Evolutionary conservation across 2,329 filamentous ascomycete species (phyloP).

Genomic region (Exserohilum turcica): DNA sequence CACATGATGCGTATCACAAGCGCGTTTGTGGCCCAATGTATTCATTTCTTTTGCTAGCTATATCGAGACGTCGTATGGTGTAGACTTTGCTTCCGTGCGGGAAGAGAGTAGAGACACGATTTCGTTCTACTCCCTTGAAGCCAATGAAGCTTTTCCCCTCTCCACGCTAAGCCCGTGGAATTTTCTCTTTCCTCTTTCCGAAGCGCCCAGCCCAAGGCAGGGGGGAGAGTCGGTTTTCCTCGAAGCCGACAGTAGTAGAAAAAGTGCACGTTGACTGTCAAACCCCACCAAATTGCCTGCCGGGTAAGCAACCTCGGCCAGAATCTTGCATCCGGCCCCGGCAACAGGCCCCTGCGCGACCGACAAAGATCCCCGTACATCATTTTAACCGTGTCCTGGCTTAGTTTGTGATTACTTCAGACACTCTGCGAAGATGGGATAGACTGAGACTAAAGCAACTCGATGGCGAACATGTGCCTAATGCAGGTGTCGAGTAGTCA

Average conservation of each 20-base stretch:
- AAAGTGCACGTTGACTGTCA: background rate
- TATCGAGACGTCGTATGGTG: background rate
- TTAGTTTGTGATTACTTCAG: background rate
- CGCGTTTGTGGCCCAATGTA: background rate
- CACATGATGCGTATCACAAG: background rate
- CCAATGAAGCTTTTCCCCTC: too few species aligned
- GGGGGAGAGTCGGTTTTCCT: too few species aligned
- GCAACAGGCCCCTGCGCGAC: slow-evolving; percentile 1
- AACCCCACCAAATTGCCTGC: background rate
- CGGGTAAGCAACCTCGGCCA: background rate
- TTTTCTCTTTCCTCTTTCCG: background rate
- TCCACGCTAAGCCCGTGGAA: background rate
- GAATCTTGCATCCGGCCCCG: background rate
- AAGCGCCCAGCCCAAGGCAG: too few species aligned
- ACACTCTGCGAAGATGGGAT: background rate
- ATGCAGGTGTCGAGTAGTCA: background rate
- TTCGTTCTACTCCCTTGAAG: background rate
- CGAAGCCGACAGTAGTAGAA: background rate
- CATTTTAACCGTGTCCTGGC: background rate
- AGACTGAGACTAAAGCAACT: background rate
- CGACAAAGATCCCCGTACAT: slow-evolving; percentile 4
- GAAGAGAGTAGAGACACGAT: background rate
- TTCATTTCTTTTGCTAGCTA: background rate
- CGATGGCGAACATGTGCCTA: background rate
- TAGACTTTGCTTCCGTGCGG: background rate